A percentile compares a stretch with the other conserved stretches of the same genome.
phyloP scores from a whole-genome alignment of 1,139 yeast species.

The Saccharomyces hybrid region DNA sequence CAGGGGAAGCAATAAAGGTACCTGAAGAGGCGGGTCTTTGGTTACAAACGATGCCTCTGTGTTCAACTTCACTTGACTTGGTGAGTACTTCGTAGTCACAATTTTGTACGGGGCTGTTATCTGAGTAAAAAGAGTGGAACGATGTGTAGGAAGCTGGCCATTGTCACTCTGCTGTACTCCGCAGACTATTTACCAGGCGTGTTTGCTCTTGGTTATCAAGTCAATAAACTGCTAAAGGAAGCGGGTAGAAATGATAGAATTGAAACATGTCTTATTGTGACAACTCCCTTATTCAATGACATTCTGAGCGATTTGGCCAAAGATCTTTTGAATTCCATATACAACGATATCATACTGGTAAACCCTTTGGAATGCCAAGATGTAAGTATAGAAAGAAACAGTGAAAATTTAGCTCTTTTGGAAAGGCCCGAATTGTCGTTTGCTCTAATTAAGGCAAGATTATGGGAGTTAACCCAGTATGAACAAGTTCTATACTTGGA shows the following conservation, averaged over 20 bases:
- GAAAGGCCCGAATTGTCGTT: conserved; percentile 67
- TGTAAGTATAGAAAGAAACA: conserved; percentile 22
- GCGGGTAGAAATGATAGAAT: conserved; percentile 5
- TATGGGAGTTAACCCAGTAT: conserved; percentile 60
- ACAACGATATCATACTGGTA: conserved; percentile 32
- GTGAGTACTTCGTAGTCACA: not conserved
- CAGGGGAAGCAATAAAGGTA: not conserved
- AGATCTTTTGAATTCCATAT: conserved; percentile 15
- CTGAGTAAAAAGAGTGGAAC: no score
- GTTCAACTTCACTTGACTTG: not conserved
- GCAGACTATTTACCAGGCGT: conserved; percentile 72
- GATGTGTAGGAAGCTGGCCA: conserved; percentile 34
- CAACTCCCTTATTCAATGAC: conserved; percentile 16
- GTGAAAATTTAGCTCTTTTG: conserved; percentile 39
- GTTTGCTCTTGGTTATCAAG: conserved; percentile 45
- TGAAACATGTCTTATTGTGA: conserved; percentile 17
- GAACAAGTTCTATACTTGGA: conserved; percentile 67
- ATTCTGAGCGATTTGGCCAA: conserved; percentile 14
- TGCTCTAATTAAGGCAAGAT: conserved; percentile 63
- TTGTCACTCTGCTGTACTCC: conserved; percentile 59
- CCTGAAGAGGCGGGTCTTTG: not conserved
- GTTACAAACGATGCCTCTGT: not conserved
- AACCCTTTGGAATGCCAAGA: conserved; percentile 16
- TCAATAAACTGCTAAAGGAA: conserved; percentile 14
- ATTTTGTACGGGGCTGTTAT: not conserved